Base-by-base conservation (phyloP, 73 alveolate species). In the Effrenium voratum region DNA sequence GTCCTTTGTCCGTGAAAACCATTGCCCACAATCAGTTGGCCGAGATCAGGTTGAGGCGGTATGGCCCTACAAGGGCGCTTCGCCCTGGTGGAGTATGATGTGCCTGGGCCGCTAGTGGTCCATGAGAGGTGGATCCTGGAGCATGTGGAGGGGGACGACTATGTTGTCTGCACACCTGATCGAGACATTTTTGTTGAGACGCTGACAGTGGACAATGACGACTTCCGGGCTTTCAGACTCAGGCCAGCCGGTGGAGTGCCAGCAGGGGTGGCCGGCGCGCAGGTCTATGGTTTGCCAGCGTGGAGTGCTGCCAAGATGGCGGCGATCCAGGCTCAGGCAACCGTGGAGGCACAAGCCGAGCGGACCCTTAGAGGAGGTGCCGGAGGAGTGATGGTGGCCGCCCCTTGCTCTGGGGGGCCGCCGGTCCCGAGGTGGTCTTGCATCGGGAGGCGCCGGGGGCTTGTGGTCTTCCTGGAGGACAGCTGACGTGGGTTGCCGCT, bases 141-240 rank as follows among this genome's bases (percentile, higher is more conserved):
- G 28, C 84, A 73, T 49, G 26, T 63, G n/a, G 30, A 52, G 1
- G 95, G 50, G 13, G 95, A 87, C 1, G 50, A 59, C 22, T 84
- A 87, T 28, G 70, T 87, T 0, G 84, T 87, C 22, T 70, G 59
- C 0, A 87, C 95, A 47, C 95, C 95, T 0, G n/a, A 63, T 36
- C 77, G 36, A 34, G 84, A 73, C 30, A 38, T 34, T 12, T 22
- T 12, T 34, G 5, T 12, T 36, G 84, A 73, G 84, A 38, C 47
- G 13, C 46, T 73, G 52, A 8, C 52, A 5, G 52, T 34, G 6
- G 28, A 5, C 52, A 73, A 73, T 34, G 50, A 46, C 28, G 84
- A 73, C 50, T 49, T 73, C 30, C 28, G 52, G 4, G 84, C 52
- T 6, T 32, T 73, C 30, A 32, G 84, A 8, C 30, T 73, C 84